Percentiles rank a stretch among this genome's conserved stretches.
Conservation (phyloP, 2,329 filamentous ascomycete species). For the Alternaria sp. region DNA sequence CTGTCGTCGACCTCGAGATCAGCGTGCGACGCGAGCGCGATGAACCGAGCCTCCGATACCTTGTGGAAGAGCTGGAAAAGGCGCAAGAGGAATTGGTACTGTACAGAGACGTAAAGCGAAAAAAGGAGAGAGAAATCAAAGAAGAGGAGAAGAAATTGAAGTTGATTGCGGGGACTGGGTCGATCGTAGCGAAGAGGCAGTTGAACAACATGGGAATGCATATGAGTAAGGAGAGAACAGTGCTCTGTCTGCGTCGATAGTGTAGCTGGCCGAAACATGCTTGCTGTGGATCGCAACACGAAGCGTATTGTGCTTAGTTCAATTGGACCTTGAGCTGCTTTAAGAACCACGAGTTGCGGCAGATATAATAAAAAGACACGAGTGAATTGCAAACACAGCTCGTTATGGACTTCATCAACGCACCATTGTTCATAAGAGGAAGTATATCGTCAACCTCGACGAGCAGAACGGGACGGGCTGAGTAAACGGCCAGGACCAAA, state of each 20-base stretch:
- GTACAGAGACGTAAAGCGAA: not conserved
- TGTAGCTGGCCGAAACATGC: not conserved
- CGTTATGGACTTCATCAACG: not conserved
- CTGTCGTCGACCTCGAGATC: slow-evolving; percentile 1
- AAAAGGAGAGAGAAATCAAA: not conserved
- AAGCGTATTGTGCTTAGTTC: not conserved
- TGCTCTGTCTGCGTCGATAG: slow-evolving; percentile 3
- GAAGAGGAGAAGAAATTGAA: slow-evolving; percentile 3
- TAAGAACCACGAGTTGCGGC: not conserved
- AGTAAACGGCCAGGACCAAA: not conserved
- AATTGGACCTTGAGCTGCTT: not conserved
- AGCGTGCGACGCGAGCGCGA: slow-evolving; percentile 9
- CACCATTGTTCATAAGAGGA: not conserved
- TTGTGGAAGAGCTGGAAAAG: not conserved
- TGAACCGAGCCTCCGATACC: not conserved
- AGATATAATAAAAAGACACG: not conserved
- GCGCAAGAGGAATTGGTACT: not conserved
- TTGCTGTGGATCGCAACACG: not conserved
- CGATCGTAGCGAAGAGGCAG: slow-evolving; percentile 2
- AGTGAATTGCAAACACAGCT: not conserved
- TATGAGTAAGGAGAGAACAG: not conserved
- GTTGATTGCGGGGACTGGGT: not conserved
- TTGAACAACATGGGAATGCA: not conserved
- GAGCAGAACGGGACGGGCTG: not conserved
- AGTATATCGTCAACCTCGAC: not conserved